Evolutionary conservation across 495 filamentous ascomycete genomes (phyloP), one percentile per base, ranked within the genome.

Genomic region (Astrocystis sublimbata): DNA sequence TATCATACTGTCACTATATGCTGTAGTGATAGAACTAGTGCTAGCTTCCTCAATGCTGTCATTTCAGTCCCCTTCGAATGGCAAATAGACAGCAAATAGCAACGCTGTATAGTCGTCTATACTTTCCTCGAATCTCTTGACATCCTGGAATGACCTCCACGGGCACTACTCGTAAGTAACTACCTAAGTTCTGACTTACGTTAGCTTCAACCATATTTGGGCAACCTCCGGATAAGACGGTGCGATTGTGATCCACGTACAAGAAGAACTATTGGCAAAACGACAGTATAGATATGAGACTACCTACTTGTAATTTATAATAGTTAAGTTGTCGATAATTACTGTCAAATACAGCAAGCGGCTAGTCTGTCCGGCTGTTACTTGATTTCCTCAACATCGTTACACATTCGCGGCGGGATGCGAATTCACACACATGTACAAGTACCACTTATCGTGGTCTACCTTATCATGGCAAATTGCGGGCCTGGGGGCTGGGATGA

Each of bases 201-300:
- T n/a, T 49, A 30, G 46, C 17, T 49, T 30, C 42, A 24, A 13
- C 28, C 43, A 47, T 24, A 15, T 50, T n/a, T n/a, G 49, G 49
- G 28, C n/a, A 15, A 52, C 49, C 26, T 52, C 30, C 46, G 30
- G 17, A 8, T 17, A 26, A 45, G 26, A 57, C 10, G 40, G 54
- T 45, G 15, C 33, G 54, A 57, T 13, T 33, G 26, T 4, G 54
- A 21, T 50, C 43, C 35, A 50, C 57, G 12, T 30, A 50, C 52
- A 51, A 40, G 45, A 23, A 33, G 28, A 52, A 53, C 58, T 53
- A 61, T 53, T 9, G 49, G 45, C 19, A 23, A 24, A 52, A 30
- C 43, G 26, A 19, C 7, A 10, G 42, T 24, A 58, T 17, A 30
- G 35, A 13, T 46, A 3, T 30, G 43, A 23, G 15, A 23, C 13